Base-by-base conservation (phyloP, 164 flowering plant genomes). In the Berberis thunbergii region DNA sequence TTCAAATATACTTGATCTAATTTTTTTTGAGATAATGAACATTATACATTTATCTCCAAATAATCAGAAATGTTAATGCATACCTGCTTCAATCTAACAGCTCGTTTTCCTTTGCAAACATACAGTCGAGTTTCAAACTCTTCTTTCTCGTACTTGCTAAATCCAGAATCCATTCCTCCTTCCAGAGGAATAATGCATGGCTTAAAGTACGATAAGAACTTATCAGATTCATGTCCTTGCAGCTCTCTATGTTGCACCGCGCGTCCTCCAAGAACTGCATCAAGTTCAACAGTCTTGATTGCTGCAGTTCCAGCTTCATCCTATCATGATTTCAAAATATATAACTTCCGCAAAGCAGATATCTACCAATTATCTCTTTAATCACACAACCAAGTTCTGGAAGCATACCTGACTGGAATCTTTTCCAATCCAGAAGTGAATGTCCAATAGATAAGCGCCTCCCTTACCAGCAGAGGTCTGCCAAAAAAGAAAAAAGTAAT, bases 251-350 rank as follows among this genome's bases (percentile, higher is more conserved):
- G 81, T 74, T 95, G 98, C 62, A 95, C 96, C 41, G 99, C 99
- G 78, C 96, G 97, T 43, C 99, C 99, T 68, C 99, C 99, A 75
- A 95, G 94, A 67, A 63, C 79, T 45, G 91, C 85, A 83, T 95
- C 99, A 71, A 95, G 95, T 74, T 95, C 99, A 71, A 95, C 89
- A 49, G 99, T 85, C 83, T 95, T 95, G 50, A 91, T 83, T 53
- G 99, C 99, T 53, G 99, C 99, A 39, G 98, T 82, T 71, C 99
- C 99, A 66, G 99, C 87, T 76, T 95, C 99, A 80, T 95, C 99
- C 99, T 95, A 69, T 54, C 58, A 62, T 63, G 64, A 57, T 54
- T 64, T 41, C 54, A 55, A 45, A 63, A 63, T 13, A 50, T 39
- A 63, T 46, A 61, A 70, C 49, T 65, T 58, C 9, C 53, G 39